Evolutionary conservation across 1,284 basidiomycete genomes (phyloP), one percentile per base, ranked within the genome.

Genomic region (Cutaneotrichosporon spelunceum): DNA sequence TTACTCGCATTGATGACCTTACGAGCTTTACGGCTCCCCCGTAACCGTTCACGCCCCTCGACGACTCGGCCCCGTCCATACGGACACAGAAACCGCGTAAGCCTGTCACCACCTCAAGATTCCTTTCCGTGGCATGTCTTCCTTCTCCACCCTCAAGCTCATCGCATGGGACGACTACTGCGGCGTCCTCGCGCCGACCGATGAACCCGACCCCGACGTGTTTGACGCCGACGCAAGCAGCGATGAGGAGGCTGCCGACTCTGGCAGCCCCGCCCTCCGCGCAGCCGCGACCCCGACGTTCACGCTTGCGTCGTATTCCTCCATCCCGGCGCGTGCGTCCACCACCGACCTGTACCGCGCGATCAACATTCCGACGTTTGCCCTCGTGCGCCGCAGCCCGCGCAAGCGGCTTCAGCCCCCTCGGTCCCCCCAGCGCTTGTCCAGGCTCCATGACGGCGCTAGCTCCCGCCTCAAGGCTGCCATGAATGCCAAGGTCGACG

Each of bases 361-460:
- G 29, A 61, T 61, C 60, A 34, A 61, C 33, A 34, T 50, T 2
- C 60, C 60, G 8, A 61, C 48, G 2, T 61, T 61, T 45, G 59
- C 59, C 10, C 59, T 60, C 26, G 47, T 60, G 30, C 30, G 4
- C 16, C 45, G 42, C 33, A 24, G 6, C 24, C 47, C 47, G 11
- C 14, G 14, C 26, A 27, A 26, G 24, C 14, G 10, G 6, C 14
- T 5, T 11, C 13, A 3, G 14, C 14, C 24, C 13, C 4, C 39
- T 19, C 14, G 39, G 19, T 4, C 39, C 16, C 8, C 19, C 16
- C 19, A 21, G 30, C 8, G 30, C 30, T 33, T 11, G 30, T 11
- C 4, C 30, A 7, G 30, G 13, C 30, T 33, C 30, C 8, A 33
- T 33, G 30, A 11, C 30, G 4, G 2, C 30, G 30, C 30, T 33